Percentiles rank a stretch among this genome's conserved stretches.
phyloP scores from a whole-genome alignment of 176 grass and related monocot species.

The Carex littledalei region DNA sequence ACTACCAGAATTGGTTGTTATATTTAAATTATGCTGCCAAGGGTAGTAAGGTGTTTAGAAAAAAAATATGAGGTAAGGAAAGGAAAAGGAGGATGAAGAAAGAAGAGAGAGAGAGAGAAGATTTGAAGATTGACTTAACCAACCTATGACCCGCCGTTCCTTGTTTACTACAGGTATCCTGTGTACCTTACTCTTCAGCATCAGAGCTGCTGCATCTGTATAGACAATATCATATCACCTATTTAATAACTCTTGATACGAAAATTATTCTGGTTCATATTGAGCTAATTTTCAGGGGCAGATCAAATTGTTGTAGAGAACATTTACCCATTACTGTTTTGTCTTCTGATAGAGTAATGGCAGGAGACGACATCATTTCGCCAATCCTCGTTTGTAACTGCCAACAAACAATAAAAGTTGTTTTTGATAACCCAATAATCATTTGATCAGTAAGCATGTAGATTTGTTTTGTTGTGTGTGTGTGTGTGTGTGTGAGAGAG shows the following conservation, averaged over 20 bases:
- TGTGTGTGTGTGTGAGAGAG: neutral
- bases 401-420: slow-evolving; percentile 5
- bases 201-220: slow-evolving; percentile 86
- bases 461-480: neutral
- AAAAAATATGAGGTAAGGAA: neutral
- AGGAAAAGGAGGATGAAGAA: neutral
- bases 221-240: neutral
- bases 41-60: neutral
- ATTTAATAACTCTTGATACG: slow-evolving; percentile 6
- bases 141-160: slow-evolving; percentile 67
- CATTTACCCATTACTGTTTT: slow-evolving; percentile 73
- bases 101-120: neutral
- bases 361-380: slow-evolving; percentile 79
- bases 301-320: slow-evolving; percentile 3
- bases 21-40: neutral
- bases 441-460: no score
- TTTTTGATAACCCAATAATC: neutral
- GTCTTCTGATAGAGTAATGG: slow-evolving; percentile 64
- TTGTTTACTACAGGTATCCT: slow-evolving; percentile 79
- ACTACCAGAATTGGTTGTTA: neutral
- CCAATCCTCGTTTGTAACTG: slow-evolving; percentile 55
- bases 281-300: neutral
- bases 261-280: slow-evolving; percentile 13
- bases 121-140: slow-evolving; percentile 9
- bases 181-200: slow-evolving; percentile 88